Evolutionary conservation across 108 stramenopile species (phyloP).

Genomic region (Schizochytrium sp.): DNA sequence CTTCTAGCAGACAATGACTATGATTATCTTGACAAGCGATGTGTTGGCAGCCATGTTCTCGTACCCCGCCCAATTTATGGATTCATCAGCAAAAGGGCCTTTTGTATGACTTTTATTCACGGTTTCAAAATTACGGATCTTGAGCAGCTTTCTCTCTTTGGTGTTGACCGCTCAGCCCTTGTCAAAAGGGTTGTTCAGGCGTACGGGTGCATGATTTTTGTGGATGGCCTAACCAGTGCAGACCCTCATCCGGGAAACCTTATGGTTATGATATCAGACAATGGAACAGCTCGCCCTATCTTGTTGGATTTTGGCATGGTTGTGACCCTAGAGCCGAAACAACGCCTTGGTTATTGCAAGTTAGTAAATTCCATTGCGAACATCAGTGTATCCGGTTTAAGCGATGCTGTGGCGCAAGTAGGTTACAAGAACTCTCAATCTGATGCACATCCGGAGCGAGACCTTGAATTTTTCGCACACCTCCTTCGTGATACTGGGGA

Average conservation of each 20-base stretch:
- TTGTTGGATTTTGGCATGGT: conserved; percentile 61
- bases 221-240: background rate
- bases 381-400: conserved; percentile 35
- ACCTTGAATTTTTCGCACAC: conserved; percentile 48
- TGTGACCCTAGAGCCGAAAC: background rate
- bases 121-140: conserved; percentile 54
- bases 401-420: conserved; percentile 1
- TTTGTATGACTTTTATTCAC: conserved; percentile 35
- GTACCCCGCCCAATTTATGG: conserved; percentile 29
- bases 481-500: conserved; percentile 51
- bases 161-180: conserved; percentile 31
- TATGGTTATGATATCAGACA: background rate
- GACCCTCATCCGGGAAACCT: conserved; percentile 63
- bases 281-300: background rate
- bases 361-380: conserved; percentile 44
- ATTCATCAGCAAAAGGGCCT: conserved; percentile 3
- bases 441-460: conserved; percentile 41
- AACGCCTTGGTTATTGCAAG: background rate
- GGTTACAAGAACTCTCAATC: conserved; percentile 61
- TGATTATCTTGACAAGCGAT: background rate
- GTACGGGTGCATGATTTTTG: background rate
- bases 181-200: conserved; percentile 9
- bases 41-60: background rate
- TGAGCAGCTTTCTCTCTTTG: conserved; percentile 1
- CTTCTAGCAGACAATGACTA: background rate